Conservation (phyloP, 208 protist genomes). For the Leishmania tarentolae region DNA sequence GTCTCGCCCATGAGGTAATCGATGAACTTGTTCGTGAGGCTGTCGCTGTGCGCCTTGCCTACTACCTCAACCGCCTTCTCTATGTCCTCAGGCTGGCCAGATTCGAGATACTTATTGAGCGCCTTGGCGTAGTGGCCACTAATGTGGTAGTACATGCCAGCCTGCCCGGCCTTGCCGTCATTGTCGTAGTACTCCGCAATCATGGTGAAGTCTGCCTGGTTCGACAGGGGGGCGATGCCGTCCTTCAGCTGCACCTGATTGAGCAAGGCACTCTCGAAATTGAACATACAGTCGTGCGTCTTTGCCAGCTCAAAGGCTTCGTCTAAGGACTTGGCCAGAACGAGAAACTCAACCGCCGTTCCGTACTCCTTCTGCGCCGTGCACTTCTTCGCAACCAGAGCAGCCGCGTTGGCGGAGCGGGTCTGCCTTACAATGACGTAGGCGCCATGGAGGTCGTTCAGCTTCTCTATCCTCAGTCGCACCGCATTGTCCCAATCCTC, state of each 20-base stretch:
- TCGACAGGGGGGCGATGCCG: constrained; percentile 73
- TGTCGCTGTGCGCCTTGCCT: constrained; percentile 91
- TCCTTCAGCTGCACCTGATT: constrained; percentile 82
- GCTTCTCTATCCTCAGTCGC: constrained; percentile 93
- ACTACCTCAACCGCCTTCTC: constrained; percentile 95
- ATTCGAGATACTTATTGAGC: constrained; percentile 91
- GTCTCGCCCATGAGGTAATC: constrained; percentile 97
- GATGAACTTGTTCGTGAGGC: constrained; percentile 94
- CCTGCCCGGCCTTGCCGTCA: constrained; percentile 71
- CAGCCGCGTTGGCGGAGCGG: constrained; percentile 90
- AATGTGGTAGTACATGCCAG: constrained; percentile 93
- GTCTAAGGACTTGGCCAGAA: constrained; percentile 90
- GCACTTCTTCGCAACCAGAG: constrained; percentile 93
- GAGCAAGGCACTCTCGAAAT: constrained; percentile 82
- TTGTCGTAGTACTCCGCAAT: constrained; percentile 95
- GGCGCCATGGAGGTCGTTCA: constrained; percentile 94
- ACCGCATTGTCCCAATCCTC: constrained; percentile 97
- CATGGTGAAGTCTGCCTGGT: constrained; percentile 77
- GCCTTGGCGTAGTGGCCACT: constrained; percentile 89
- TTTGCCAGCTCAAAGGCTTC: constrained; percentile 96
- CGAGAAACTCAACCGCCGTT: constrained; percentile 96
- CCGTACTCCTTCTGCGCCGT: constrained; percentile 82
- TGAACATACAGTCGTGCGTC: constrained; percentile 83
- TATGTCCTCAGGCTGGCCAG: constrained; percentile 85
- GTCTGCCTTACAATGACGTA: constrained; percentile 95